Evolutionary conservation across 1,284 basidiomycete species (phyloP), one percentile per base, ranked within the genome.

Genomic region (Pseudozyma sp.): DNA sequence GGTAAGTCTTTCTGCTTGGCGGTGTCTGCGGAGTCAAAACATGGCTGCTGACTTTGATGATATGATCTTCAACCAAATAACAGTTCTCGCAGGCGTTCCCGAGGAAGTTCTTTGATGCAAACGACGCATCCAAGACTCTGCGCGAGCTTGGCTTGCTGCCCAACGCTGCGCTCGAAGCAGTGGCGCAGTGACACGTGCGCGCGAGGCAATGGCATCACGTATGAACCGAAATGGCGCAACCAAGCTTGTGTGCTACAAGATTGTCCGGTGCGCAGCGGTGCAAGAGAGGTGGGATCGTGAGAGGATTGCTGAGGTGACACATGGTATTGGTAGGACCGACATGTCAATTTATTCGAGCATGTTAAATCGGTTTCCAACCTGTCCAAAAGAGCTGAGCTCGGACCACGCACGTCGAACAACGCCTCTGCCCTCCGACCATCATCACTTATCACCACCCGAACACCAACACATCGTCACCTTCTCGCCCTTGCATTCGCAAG

Each of bases 71-170:
- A 24, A 24, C 24, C 24, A 4, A 24, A 24, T 11, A 14, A 54
- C 77, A 83, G 77, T 81, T 84, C 65, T 80, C 78, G 16, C 80
- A 77, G 17, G 81, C 80, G 7, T 84, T 81, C 63, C 82, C 82
- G 4, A 71, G 82, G 40, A 81, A 80, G 57, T 61, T 74, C 37
- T 84, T 78, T 40, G 76, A 75, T 13, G 71, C 56, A 5, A 68
- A 51, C n/a, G 81, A 84, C 33, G 54, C 55, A 10, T 34, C 16
- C 44, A 76, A 80, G 71, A 79, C 81, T 47, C 69, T 84, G 19
- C 51, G 75, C 33, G 81, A 81, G 62, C 74, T 84, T 3, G 82
- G 82, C 0, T 67, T 84, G 7, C 81, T 83, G 9, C 82, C 82
- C 37, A 84, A 73, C 29, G 81, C 81, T 16, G 82, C 78, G 4